Percentiles rank a stretch among this genome's conserved stretches.
phyloP scores from a whole-genome alignment of 176 grass and related monocot genomes.

The Coix lacrymajobi region DNA sequence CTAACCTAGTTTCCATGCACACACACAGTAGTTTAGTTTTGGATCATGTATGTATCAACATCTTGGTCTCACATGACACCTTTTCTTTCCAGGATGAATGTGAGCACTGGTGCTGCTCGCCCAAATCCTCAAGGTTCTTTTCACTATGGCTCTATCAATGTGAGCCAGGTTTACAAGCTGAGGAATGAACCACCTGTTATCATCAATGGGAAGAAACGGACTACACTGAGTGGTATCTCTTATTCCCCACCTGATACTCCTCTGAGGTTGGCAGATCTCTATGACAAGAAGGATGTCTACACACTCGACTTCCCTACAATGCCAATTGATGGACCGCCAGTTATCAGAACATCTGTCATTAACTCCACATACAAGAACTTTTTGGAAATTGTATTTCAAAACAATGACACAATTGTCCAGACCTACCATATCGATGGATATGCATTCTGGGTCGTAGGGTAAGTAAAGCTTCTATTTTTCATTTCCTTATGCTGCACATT shows the following conservation, averaged over 20 bases:
- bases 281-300: slow-evolving; percentile 59
- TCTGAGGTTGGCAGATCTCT: slow-evolving; percentile 74
- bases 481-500: not conserved
- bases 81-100: slow-evolving; percentile 61
- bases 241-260: slow-evolving; percentile 70
- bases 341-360: slow-evolving; percentile 62
- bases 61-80: not conserved
- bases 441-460: slow-evolving; percentile 90
- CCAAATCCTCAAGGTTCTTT: slow-evolving; percentile 98
- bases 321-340: slow-evolving; percentile 48
- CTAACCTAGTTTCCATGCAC: not conserved
- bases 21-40: too few relatives aligned
- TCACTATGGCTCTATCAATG: slow-evolving; percentile 83
- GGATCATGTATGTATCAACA: not conserved
- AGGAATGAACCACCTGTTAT: slow-evolving; percentile 61
- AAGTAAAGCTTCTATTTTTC: not conserved
- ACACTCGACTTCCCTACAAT: slow-evolving; percentile 76
- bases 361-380: slow-evolving; percentile 83
- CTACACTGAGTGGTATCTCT: slow-evolving; percentile 77
- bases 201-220: slow-evolving; percentile 63
- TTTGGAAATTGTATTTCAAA: slow-evolving; percentile 95
- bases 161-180: slow-evolving; percentile 77
- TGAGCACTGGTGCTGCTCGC: slow-evolving; percentile 79
- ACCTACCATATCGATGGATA: slow-evolving; percentile 93
- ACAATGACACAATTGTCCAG: slow-evolving; percentile 80